Percentiles rank a stretch among this genome's conserved stretches.
These are phyloP conservation scores for Metschnikowia orientalis DNA, from an alignment of 805 yeast species.

Conservation along the genomic window DNA sequence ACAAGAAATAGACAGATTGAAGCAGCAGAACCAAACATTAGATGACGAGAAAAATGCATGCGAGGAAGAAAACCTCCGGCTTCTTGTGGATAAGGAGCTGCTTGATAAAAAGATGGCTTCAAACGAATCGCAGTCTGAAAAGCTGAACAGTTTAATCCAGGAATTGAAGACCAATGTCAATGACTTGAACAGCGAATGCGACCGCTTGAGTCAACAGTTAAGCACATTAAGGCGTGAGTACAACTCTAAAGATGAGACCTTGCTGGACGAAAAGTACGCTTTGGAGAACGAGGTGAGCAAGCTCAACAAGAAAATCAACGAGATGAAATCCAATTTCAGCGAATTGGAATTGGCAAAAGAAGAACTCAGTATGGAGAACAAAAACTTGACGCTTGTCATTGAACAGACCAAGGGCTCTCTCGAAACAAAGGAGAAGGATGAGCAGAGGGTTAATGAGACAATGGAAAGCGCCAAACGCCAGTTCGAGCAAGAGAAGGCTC, in stretches of 20 bases:
- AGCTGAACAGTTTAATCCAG: constrained; percentile 18
- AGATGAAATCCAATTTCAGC: constrained; percentile 37
- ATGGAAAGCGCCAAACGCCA: constrained; percentile 3
- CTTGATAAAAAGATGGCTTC: constrained; percentile 39
- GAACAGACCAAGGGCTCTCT: constrained; percentile 45
- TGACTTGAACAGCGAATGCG: constrained; percentile 52
- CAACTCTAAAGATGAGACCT: constrained; percentile 30
- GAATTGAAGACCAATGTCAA: constrained; percentile 22
- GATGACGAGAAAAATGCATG: constrained; percentile 27
- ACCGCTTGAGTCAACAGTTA: constrained; percentile 41
- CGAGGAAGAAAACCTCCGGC: constrained; percentile 5
- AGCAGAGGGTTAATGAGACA: constrained; percentile 9
- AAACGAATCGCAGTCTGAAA: constrained; percentile 10
- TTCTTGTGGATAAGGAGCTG: constrained; percentile 36
- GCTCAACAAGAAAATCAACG: constrained; percentile 36
- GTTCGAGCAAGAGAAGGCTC: constrained; percentile 7
- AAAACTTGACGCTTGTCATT: constrained; percentile 38
- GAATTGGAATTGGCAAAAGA: constrained; percentile 38
- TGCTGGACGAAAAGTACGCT: constrained; percentile 38
- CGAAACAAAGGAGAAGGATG: constrained; percentile 24
- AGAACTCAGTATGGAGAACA: constrained; percentile 36
- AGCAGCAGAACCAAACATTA: constrained; percentile 21
- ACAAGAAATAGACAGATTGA: constrained; percentile 8
- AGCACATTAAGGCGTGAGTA: constrained; percentile 34
- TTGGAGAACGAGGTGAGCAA: constrained; percentile 38